These are phyloP conservation scores for Trametes sanguinea DNA, from an alignment of 768 basidiomycete species.

Conservation along the genomic window DNA sequence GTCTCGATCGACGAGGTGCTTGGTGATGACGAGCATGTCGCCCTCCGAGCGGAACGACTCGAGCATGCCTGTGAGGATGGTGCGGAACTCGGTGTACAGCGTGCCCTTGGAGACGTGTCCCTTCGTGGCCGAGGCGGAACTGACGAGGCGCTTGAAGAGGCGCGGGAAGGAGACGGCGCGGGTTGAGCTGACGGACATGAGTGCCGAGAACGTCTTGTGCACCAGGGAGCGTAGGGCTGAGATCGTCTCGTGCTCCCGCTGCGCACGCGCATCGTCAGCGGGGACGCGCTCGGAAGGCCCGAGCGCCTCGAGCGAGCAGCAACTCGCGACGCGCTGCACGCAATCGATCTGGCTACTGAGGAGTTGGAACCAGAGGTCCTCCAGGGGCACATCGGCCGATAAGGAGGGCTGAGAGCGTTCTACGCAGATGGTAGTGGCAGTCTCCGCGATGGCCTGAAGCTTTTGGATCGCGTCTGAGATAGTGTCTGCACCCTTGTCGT, in stretches of 20 bases:
- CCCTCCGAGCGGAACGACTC: slow-evolving; percentile 92
- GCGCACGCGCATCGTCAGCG: slow-evolving; percentile 22
- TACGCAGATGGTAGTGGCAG: slow-evolving; percentile 70
- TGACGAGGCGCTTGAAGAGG: slow-evolving; percentile 89
- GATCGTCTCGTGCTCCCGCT: slow-evolving; percentile 40
- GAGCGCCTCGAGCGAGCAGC: slow-evolving; percentile 31
- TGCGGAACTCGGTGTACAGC: slow-evolving; percentile 88
- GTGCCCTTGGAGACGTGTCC: slow-evolving; percentile 54
- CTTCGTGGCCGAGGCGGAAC: slow-evolving; percentile 60
- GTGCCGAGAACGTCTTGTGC: slow-evolving; percentile 78
- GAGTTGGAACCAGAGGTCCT: slow-evolving; percentile 90
- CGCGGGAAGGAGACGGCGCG: slow-evolving; percentile 85
- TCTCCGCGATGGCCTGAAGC: slow-evolving; percentile 58
- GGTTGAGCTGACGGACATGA: slow-evolving; percentile 83
- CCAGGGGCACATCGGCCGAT: slow-evolving; percentile 49
- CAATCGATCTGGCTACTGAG: slow-evolving; percentile 79
- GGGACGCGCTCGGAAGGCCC: slow-evolving; percentile 9
- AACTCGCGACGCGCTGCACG: slow-evolving; percentile 67
- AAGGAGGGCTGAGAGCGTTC: slow-evolving; percentile 54
- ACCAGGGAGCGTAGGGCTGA: slow-evolving; percentile 69
- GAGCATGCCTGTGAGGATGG: slow-evolving; percentile 92
- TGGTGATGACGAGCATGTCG: slow-evolving; percentile 85
- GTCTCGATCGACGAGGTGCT: slow-evolving; percentile 78
- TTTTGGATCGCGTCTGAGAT: slow-evolving; percentile 43
- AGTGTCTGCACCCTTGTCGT: slow-evolving; percentile 9